Evolutionary conservation across 2,329 filamentous ascomycete genomes (phyloP).

Genomic region (Aspergillus proliferans): DNA sequence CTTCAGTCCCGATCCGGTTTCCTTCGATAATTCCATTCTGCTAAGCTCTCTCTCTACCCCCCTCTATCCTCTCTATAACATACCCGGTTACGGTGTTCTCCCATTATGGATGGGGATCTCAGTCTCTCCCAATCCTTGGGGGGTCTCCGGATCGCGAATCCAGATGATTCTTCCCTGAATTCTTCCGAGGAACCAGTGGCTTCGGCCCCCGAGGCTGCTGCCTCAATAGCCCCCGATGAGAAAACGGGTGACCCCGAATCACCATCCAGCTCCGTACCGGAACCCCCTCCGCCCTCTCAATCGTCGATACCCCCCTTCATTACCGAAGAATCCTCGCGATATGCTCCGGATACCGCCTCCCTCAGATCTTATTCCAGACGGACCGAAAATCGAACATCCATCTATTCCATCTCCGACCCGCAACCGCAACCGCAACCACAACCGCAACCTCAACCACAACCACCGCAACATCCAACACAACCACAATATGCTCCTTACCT

Average conservation of each 20-base stretch:
- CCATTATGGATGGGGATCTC: conserved; percentile 80
- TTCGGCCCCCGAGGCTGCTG: conserved; percentile 17
- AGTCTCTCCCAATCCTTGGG: conserved; percentile 89
- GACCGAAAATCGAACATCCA: conserved; percentile 38
- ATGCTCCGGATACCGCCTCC: conserved; percentile 16
- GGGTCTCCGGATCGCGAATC: conserved; percentile 93
- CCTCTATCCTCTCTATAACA: conserved; percentile 2
- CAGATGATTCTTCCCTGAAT: conserved; percentile 61
- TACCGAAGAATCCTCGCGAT: conserved; percentile 10
- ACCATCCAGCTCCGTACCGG: background rate
- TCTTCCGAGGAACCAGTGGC: conserved; percentile 29
- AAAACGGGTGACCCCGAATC: conserved; percentile 13
- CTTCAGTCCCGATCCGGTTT: conserved; percentile 2
- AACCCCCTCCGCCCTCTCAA: conserved; percentile 17
- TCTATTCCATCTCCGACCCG: conserved; percentile 39
- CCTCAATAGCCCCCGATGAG: conserved; percentile 18
- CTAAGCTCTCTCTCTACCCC: conserved; percentile 2
- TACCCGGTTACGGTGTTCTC: conserved; percentile 5
- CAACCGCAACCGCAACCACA: conserved; percentile 34
- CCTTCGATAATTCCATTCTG: background rate
- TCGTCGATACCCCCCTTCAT: conserved; percentile 8
- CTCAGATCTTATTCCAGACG: conserved; percentile 15
- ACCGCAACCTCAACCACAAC: conserved; percentile 36
- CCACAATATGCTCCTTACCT: conserved; percentile 41
- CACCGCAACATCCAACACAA: conserved; percentile 34